phyloP scores from a whole-genome alignment of 129 eudicot species.

The Mikania micrantha region DNA sequence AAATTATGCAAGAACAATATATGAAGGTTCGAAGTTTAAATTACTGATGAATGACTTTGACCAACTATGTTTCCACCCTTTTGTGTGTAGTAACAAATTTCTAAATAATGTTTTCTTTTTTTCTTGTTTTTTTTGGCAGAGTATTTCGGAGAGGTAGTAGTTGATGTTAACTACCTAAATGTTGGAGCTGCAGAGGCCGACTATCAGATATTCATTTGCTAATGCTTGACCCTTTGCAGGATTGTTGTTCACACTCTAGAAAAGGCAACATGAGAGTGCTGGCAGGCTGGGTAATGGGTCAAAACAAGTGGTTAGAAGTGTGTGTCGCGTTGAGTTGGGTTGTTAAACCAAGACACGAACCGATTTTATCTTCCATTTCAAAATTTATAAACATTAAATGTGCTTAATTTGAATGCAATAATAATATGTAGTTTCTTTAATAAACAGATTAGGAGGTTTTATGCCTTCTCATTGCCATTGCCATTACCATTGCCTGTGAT shows the following conservation, averaged over 20 bases:
- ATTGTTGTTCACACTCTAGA: background rate
- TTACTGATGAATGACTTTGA: constrained; percentile 5
- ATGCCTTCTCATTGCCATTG: too few species aligned
- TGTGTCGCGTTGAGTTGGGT: too few species aligned
- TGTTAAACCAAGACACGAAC: too few species aligned
- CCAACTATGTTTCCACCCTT: too few species aligned
- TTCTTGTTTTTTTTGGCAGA: constrained; percentile 36
- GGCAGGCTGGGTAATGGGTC: background rate
- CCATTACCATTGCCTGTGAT: too few species aligned
- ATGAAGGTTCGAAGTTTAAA: constrained; percentile 59
- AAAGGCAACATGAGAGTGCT: background rate
- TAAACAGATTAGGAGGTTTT: too few species aligned
- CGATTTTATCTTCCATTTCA: too few species aligned
- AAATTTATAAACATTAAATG: too few species aligned
- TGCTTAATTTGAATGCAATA: too few species aligned
- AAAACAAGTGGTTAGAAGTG: background rate
- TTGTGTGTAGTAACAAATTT: background rate
- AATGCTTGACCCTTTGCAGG: constrained; percentile 22
- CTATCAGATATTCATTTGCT: constrained; percentile 76
- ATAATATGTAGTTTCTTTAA: too few species aligned
- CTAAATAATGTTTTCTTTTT: background rate
- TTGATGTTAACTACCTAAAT: constrained; percentile 83
- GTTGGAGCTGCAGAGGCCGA: constrained; percentile 47
- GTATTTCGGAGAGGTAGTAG: constrained; percentile 74
- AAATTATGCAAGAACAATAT: constrained; percentile 63